Percentiles rank a stretch among this genome's conserved stretches.
phyloP scores from a whole-genome alignment of 73 alveolate genomes.

The Paramecium sexaurelia region DNA sequence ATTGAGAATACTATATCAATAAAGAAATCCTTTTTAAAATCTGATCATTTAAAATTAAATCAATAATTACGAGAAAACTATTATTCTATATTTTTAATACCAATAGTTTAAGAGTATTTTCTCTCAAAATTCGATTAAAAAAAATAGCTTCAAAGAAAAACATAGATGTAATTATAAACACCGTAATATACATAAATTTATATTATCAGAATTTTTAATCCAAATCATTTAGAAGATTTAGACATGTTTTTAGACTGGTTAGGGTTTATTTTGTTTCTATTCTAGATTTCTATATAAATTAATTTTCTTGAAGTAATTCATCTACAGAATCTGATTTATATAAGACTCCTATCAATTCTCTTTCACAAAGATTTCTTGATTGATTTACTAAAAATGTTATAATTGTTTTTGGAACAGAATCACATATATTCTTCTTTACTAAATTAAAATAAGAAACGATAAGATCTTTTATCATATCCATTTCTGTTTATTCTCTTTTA shows the following conservation, averaged over 20 bases:
- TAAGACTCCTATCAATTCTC: slow-evolving; percentile 56
- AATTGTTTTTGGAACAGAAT: slow-evolving; percentile 82
- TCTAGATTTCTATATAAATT: slow-evolving; percentile 48
- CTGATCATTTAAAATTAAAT: too few species aligned
- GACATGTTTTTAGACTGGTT: slow-evolving; percentile 46
- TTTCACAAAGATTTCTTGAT: slow-evolving; percentile 47
- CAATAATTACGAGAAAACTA: too few species aligned
- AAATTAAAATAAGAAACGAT: slow-evolving; percentile 77
- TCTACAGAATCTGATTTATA: slow-evolving; percentile 54
- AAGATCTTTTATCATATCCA: slow-evolving; percentile 79
- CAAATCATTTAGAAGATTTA: slow-evolving; percentile 57
- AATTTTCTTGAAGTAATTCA: slow-evolving; percentile 52
- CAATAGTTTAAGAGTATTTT: too few species aligned
- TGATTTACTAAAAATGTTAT: slow-evolving; percentile 80
- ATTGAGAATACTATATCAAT: too few species aligned
- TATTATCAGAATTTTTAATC: slow-evolving; percentile 57
- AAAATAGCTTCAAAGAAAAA: too few species aligned
- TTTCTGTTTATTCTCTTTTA: slow-evolving; percentile 74
- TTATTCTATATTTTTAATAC: too few species aligned
- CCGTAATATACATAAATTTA: too few species aligned
- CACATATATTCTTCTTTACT: slow-evolving; percentile 81
- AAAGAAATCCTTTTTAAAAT: too few species aligned
- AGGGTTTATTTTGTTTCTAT: slow-evolving; percentile 28
- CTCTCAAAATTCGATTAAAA: too few species aligned
- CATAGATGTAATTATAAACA: too few species aligned